phyloP scores from a whole-genome alignment of 352 stramenopile genomes.

The Globisporangium cylindrosporum region DNA sequence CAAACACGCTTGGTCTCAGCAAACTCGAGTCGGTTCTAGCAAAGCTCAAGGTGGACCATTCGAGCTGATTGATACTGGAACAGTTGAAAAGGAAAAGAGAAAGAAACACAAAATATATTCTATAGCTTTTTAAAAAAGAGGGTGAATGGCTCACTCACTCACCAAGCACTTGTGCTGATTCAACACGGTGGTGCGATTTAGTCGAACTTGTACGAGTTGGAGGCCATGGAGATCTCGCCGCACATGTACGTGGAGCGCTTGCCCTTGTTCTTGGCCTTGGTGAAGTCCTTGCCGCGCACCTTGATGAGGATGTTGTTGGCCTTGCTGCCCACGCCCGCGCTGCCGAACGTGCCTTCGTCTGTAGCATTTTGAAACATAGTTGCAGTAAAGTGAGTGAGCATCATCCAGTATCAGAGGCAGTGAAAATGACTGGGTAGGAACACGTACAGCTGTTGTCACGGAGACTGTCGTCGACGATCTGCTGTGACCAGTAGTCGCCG shows the following conservation, averaged over 20 bases:
- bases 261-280: slow-evolving; percentile 99
- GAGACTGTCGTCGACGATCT: slow-evolving; percentile 92
- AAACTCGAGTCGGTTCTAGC: slow-evolving; percentile 37
- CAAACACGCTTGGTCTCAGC: slow-evolving; percentile 33
- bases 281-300: slow-evolving; percentile 99
- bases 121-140: slow-evolving; percentile 16
- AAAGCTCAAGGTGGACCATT: slow-evolving; percentile 10
- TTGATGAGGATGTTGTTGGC: slow-evolving; percentile 97
- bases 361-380: neutral
- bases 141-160: slow-evolving; percentile 1
- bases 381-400: neutral
- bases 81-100: neutral
- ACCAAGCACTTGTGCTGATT: neutral
- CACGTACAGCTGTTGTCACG: slow-evolving; percentile 96
- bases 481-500: slow-evolving; percentile 92
- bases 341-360: slow-evolving; percentile 96
- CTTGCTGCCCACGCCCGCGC: slow-evolving; percentile 94
- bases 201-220: slow-evolving; percentile 94
- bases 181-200: neutral
- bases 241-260: slow-evolving; percentile 97
- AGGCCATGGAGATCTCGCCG: slow-evolving; percentile 91
- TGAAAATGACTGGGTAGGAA: neutral
- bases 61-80: slow-evolving; percentile 13
- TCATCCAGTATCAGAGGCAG: neutral
- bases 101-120: slow-evolving; percentile 18